Base-by-base conservation (phyloP, 192 early-diverging fungal genomes). In the Backusella psychrophila region DNA sequence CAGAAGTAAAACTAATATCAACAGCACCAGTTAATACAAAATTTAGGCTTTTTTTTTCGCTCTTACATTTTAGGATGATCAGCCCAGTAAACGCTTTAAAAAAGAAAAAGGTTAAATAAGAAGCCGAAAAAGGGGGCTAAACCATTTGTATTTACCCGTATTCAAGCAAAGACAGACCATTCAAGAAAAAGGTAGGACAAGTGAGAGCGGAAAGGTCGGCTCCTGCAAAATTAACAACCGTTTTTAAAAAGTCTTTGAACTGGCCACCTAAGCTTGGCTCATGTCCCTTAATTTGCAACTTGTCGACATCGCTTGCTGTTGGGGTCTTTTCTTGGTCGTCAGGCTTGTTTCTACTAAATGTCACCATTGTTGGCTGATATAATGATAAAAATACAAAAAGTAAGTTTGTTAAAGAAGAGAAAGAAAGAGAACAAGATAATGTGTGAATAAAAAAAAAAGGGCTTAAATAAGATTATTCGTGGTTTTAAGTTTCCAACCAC, bases 141-240 rank as follows among this genome's bases (percentile, higher is more conserved):
- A 59, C 21, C 36, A 38, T 69, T 69, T 69, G 9, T 52, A 75
- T 77, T 68, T 84, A 85, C 90, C 85, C 88, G 83, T 95, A 94
- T 79, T 95, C 94, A 17, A 95, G 87, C 34, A 94, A 82, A 74
- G 93, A 94, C 56, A 90, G 84, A 70, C 92, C 92, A 76, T 89
- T 93, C 21, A 95, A 83, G 21, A 95, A 82, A 73, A 94, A 95
- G 23, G 91, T 87, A 56, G 94, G 94, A 78, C 92, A 93, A 11
- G 94, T 94, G 70, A 95, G 80, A 46, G 89, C 86, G 19, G 91
- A 93, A 66, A 95, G 86, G 77, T 95, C 94, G 7, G 52, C 52
- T 23, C 94, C 94, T n/a, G 93, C 93, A 71, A 93, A 93, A 69
- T 88, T 88, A 33, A 89, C 86, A 19, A 95, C 80, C 23, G 89